These are phyloP conservation scores for Colletotrichum liaoningense DNA, from an alignment of 2,329 filamentous ascomycete genomes.

Conservation along the genomic window DNA sequence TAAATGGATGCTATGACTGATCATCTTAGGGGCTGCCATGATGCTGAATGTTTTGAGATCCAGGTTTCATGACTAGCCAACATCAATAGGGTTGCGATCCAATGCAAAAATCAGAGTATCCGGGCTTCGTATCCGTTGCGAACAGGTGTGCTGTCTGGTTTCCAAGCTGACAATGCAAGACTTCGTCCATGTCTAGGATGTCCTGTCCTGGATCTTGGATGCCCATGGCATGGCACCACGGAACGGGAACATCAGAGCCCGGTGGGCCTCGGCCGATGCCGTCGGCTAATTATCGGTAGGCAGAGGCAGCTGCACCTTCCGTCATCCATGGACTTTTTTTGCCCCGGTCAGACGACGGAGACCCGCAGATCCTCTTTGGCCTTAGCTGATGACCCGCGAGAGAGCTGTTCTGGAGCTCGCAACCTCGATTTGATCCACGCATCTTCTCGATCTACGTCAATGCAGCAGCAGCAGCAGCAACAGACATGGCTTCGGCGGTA, in stretches of 20 bases:
- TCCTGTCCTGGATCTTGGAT: not conserved
- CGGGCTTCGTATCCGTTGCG: not conserved
- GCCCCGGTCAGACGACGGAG: not conserved
- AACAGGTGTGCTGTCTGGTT: not conserved
- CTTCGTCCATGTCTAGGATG: not conserved
- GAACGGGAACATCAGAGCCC: not conserved
- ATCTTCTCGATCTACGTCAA: slow-evolving; percentile 25
- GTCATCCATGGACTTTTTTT: slow-evolving; percentile 13
- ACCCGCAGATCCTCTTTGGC: slow-evolving; percentile 7
- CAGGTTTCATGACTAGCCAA: not conserved
- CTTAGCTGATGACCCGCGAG: slow-evolving; percentile 6
- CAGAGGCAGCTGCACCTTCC: slow-evolving; percentile 13
- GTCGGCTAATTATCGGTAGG: slow-evolving; percentile 29
- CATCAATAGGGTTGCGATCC: not conserved
- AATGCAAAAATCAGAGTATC: not conserved
- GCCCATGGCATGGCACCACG: not conserved
- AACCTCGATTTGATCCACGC: slow-evolving; percentile 22
- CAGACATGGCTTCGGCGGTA: slow-evolving; percentile 37
- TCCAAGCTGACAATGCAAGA: not conserved
- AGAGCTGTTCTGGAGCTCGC: slow-evolving; percentile 21
- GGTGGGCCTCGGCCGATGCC: slow-evolving; percentile 25
- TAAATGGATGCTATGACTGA: not conserved
- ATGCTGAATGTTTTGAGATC: not conserved
- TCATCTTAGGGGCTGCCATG: not conserved
- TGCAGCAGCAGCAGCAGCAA: slow-evolving; percentile 36